Base-by-base conservation (phyloP, 495 filamentous ascomycete species). In the Hypomontagnella monticulosa region DNA sequence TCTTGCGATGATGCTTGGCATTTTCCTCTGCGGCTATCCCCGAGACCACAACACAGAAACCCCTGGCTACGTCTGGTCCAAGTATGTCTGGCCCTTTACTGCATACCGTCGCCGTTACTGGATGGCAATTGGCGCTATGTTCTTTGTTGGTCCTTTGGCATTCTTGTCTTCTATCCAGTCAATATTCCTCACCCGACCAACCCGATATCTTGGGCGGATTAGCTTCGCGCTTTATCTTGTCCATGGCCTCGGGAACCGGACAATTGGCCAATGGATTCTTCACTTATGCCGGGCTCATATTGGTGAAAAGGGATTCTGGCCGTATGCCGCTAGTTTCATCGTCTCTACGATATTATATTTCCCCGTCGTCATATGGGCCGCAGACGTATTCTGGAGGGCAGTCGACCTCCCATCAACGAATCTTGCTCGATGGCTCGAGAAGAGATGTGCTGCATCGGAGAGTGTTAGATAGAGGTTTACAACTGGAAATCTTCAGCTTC, bases 141-240 rank as follows among this genome's bases (percentile, higher is more conserved):
- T 86, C 19, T 78, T 85, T 54, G 82, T 85, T 19, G 77, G 79
- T 37, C 75, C 78, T 38, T 79, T 85, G 71, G 81, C 79, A 36
- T 81, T 81, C 57, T 76, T 81, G 18, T 77, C 77, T 2, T 74
- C 77, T 7, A 76, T 84, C 52, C 83, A 85, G 55, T 76, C 74
- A 41, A 52, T 84, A 16, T 85, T 86, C 74, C 78, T 76, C 14
- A 82, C 83, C 52, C 74, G 76, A 1, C 63, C 83, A 1, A 81
- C 82, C 7, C 83, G 82, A 50, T 87, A 86, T 57, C 78, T 87
- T 8, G 84, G 83, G 43, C 79, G 81, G 43, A 84, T 87, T 49
- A 85, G 82, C 10, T 87, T 79, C 60, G 78, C 82, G 4, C 83
- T 87, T 37, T 87, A 87, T 42, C 79, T 87, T 34, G 81, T 85